Percentiles rank a stretch among this genome's conserved stretches.
These are phyloP conservation scores for Zalaria obscura DNA, from an alignment of 2,329 filamentous ascomycete species.

Conservation along the genomic window DNA sequence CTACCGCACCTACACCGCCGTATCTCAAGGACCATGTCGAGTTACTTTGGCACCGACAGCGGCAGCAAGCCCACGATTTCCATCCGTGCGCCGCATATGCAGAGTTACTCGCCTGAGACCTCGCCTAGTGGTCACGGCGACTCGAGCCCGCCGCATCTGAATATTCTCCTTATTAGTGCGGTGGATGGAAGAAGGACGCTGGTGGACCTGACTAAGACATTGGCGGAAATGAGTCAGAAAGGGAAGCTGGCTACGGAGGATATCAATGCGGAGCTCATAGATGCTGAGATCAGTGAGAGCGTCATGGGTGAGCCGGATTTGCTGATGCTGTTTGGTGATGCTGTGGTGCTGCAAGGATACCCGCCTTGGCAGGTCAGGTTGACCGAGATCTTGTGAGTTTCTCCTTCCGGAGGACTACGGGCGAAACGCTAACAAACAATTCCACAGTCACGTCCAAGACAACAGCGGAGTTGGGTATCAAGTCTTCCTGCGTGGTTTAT, in stretches of 20 bases:
- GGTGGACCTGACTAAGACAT: slow-evolving; percentile 86
- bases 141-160: slow-evolving; percentile 28
- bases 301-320: slow-evolving; percentile 86
- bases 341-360: slow-evolving; percentile 76
- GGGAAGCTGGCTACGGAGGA: slow-evolving; percentile 69
- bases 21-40: slow-evolving; percentile 64
- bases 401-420: slow-evolving; percentile 5
- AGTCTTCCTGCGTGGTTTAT: slow-evolving; percentile 73
- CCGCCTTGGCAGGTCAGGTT: slow-evolving; percentile 92
- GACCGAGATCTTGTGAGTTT: slow-evolving; percentile 74
- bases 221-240: slow-evolving; percentile 88
- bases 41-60: slow-evolving; percentile 63
- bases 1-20: slow-evolving; percentile 72
- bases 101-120: slow-evolving; percentile 38
- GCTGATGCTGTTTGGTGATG: slow-evolving; percentile 72
- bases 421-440: slow-evolving; percentile 2
- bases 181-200: slow-evolving; percentile 87
- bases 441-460: slow-evolving; percentile 40
- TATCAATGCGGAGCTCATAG: slow-evolving; percentile 73
- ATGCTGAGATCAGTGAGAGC: slow-evolving; percentile 66
- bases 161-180: slow-evolving; percentile 66
- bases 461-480: slow-evolving; percentile 84
- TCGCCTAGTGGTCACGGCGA: slow-evolving; percentile 26
- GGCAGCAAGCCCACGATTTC: slow-evolving; percentile 55
- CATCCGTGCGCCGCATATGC: slow-evolving; percentile 56